These are phyloP conservation scores for Niveomyces coronatus DNA, from an alignment of 2,329 filamentous ascomycete species.

Conservation along the genomic window DNA sequence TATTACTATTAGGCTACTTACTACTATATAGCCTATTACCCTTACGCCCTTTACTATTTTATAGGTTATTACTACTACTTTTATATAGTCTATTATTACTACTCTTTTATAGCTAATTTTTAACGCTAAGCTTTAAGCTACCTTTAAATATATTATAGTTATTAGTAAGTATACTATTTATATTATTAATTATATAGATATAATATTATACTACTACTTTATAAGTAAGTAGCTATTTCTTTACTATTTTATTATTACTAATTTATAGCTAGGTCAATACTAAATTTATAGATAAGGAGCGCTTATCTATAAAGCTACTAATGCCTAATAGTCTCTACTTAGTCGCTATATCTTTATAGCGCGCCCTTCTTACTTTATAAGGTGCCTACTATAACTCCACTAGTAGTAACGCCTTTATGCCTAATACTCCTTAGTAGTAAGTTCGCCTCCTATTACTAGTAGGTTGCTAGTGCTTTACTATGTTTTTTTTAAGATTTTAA, in stretches of 20 bases:
- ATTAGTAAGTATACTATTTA: neutral
- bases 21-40: too few species aligned
- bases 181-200: constrained; percentile 1
- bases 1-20: too few species aligned
- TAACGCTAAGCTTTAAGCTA: neutral
- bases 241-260: neutral
- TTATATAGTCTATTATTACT: too few species aligned
- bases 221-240: neutral
- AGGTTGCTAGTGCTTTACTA: neutral
- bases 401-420: too few species aligned
- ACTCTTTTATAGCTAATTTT: too few species aligned
- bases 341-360: neutral
- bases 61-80: too few species aligned
- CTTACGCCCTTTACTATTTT: too few species aligned
- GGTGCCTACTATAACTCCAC: too few species aligned
- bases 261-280: neutral
- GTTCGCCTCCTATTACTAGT: neutral
- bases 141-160: neutral
- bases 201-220: neutral
- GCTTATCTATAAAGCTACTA: neutral
- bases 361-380: too few species aligned
- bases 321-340: neutral
- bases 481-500: neutral
- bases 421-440: too few species aligned
- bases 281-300: neutral